These are phyloP conservation scores for Phytophthora fragariae DNA, from an alignment of 352 stramenopile genomes.

Conservation along the genomic window DNA sequence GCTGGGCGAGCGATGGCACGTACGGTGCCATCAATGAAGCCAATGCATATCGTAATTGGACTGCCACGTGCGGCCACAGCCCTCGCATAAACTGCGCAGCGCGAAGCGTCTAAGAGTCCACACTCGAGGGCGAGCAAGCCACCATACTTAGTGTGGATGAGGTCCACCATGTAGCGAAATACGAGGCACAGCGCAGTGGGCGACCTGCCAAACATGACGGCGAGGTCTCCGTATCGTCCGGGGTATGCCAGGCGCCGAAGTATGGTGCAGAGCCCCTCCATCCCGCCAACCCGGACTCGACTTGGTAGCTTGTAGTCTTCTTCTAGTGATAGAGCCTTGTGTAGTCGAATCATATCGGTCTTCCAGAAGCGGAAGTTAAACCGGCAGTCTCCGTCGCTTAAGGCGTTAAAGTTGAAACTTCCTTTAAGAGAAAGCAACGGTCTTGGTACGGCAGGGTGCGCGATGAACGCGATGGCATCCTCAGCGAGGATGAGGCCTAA, in stretches of 20 bases:
- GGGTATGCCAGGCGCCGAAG: not conserved
- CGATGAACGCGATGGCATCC: too few species aligned
- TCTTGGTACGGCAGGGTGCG: too few species aligned
- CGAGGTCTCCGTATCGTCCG: not conserved
- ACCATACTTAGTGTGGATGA: not conserved
- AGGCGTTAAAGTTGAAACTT: too few species aligned
- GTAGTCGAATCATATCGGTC: too few species aligned
- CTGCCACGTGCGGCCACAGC: not conserved
- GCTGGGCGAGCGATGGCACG: not conserved
- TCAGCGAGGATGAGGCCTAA: too few species aligned
- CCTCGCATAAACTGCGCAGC: not conserved
- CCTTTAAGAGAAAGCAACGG: too few species aligned
- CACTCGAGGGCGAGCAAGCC: not conserved
- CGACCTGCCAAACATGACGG: not conserved
- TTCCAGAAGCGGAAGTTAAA: too few species aligned
- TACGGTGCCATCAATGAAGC: not conserved
- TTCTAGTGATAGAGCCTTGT: too few species aligned
- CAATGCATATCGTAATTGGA: not conserved
- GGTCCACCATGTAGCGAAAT: not conserved
- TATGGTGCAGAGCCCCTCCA: not conserved
- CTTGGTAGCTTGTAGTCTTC: too few species aligned
- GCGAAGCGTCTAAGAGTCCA: not conserved
- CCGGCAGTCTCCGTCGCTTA: too few species aligned
- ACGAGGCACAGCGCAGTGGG: not conserved
- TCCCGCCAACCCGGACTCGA: not conserved